Conservation (phyloP, 352 stramenopile species). For the Paralagenidium karlingii region DNA sequence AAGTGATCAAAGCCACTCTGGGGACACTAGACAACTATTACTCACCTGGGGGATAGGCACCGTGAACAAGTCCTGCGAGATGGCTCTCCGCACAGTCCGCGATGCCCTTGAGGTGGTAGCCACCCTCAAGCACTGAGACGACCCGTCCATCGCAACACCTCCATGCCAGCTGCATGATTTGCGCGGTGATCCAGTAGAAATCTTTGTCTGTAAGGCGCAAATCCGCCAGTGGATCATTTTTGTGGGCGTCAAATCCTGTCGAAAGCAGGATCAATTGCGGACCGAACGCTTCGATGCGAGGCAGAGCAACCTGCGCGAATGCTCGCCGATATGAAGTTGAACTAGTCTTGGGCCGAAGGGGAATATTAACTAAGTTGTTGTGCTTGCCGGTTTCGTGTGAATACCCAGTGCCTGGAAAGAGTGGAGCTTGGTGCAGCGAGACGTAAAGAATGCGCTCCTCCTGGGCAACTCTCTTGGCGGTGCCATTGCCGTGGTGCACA, state of each 20-base stretch:
- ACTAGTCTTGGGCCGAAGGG: constrained; percentile 16
- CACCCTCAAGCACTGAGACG: constrained; percentile 42
- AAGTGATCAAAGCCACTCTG: too few relatives aligned
- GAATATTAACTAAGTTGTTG: constrained; percentile 33
- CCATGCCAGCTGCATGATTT: constrained; percentile 26
- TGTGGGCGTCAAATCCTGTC: constrained; percentile 75
- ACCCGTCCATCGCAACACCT: constrained; percentile 25
- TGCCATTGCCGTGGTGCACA: constrained; percentile 84
- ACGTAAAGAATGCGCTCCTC: constrained; percentile 28
- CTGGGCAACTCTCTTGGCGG: constrained; percentile 21
- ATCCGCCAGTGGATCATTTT: constrained; percentile 27
- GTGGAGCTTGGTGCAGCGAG: constrained; percentile 38
- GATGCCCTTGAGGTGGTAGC: constrained; percentile 33
- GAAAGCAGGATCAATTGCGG: constrained; percentile 78
- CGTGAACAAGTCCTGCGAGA: constrained; percentile 24
- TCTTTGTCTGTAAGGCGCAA: constrained; percentile 24
- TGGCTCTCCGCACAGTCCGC: constrained; percentile 37
- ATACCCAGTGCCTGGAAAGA: constrained; percentile 29
- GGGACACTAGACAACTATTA: too few relatives aligned
- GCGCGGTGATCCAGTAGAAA: constrained; percentile 43
- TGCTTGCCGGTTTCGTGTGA: constrained; percentile 17
- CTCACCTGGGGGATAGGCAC: background rate
- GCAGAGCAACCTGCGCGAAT: constrained; percentile 17
- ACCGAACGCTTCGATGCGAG: constrained; percentile 32
- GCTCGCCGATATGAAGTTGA: constrained; percentile 19